Evolutionary conservation across 176 grass and related monocot genomes (phyloP).

Genomic region (Zea luxurians): DNA sequence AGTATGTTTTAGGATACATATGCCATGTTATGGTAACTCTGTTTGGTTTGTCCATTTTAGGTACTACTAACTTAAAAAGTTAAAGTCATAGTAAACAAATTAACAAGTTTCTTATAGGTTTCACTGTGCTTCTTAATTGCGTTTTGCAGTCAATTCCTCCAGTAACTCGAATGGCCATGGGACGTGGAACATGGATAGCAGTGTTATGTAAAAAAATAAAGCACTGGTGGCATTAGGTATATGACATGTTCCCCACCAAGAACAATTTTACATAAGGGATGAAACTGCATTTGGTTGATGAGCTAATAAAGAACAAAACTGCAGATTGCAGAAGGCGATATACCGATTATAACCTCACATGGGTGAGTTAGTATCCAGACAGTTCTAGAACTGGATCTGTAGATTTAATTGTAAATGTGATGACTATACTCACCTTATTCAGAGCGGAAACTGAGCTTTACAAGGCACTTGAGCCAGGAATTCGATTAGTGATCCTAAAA

Average conservation of each 20-base stretch:
- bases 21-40: not conserved
- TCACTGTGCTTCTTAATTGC: conserved; percentile 26
- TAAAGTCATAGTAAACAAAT: not conserved
- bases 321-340: conserved; percentile 86
- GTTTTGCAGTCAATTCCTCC: conserved; percentile 81
- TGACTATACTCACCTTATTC: conserved; percentile 30
- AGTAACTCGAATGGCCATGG: conserved; percentile 73
- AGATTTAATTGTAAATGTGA: conserved; percentile 27
- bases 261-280: conserved; percentile 35
- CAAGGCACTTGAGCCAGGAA: conserved; percentile 70
- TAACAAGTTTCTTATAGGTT: conserved; percentile 2
- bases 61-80: not conserved
- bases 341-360: conserved; percentile 81
- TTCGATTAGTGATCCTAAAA: conserved; percentile 80
- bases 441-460: conserved; percentile 80
- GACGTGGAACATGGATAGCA: conserved; percentile 73
- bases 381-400: conserved; percentile 25
- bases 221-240: conserved; percentile 98
- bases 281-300: conserved; percentile 30
- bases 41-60: not conserved
- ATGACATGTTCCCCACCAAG: conserved; percentile 22
- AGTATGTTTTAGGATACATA: not conserved
- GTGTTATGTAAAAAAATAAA: conserved; percentile 88
- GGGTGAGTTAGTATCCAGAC: conserved; percentile 56
- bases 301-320: conserved; percentile 50